A percentile compares a stretch with the other conserved stretches of the same genome.
Evolutionary conservation across 2,329 filamentous ascomycete genomes (phyloP).

Genomic region (Neocucurbitaria cava): DNA sequence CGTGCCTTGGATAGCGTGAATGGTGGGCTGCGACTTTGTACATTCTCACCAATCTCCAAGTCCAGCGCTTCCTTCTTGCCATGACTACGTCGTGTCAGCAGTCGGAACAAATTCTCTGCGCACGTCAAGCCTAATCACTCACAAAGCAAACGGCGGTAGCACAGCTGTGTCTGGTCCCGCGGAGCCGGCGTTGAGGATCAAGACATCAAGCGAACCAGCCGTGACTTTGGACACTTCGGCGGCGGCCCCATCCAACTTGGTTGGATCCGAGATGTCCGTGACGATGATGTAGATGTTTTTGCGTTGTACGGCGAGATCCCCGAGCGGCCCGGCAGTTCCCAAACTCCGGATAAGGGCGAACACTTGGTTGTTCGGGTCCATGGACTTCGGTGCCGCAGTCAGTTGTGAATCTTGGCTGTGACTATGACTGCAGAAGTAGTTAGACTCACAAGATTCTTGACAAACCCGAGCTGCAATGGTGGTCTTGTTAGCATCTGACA

Average conservation of each 20-base stretch:
- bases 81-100: too few relatives aligned
- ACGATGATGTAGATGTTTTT: conserved; percentile 19
- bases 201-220: conserved; percentile 15
- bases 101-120: too few relatives aligned
- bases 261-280: conserved; percentile 13
- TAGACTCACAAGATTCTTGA: conserved; percentile 15
- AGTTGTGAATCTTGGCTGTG: too few relatives aligned
- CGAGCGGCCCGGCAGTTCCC: conserved; percentile 14
- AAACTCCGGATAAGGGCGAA: conserved; percentile 20
- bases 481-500: too few relatives aligned
- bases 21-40: conserved; percentile 9
- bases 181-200: conserved; percentile 20
- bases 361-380: conserved; percentile 18
- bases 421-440: too few relatives aligned
- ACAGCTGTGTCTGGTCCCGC: conserved; percentile 13
- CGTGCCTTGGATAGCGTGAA: neutral
- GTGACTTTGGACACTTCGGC: conserved; percentile 15
- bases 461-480: conserved; percentile 14
- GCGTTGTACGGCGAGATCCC: conserved; percentile 16
- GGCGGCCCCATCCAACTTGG: conserved; percentile 11
- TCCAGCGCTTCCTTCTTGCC: conserved; percentile 34
- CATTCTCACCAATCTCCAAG: conserved; percentile 36
- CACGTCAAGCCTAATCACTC: too few relatives aligned
- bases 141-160: conserved; percentile 16
- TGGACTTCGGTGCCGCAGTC: too few relatives aligned